Evolutionary conservation across 108 stramenopile species (phyloP), one percentile per base, ranked within the genome.

Genomic region (Seminavis robusta): DNA sequence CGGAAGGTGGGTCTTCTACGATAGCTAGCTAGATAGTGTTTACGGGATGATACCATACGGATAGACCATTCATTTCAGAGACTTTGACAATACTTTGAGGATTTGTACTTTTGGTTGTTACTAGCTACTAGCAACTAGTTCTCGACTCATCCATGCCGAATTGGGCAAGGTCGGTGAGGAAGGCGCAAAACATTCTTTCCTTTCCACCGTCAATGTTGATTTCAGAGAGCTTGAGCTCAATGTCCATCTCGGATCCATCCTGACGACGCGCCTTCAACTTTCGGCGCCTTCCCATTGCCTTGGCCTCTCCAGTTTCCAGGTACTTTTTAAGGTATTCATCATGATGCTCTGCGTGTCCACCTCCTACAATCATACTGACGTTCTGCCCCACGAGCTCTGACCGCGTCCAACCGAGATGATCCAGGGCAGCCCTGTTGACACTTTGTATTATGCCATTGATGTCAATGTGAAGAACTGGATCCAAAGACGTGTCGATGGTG

Each of bases 321-420:
- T 25, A 8, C 7, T n/a, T n/a, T 48, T 50, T 33, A 2, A 63
- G n/a, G 25, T 69, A 58, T 15, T 56, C 48, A 19, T 45, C 26
- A 17, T 64, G 57, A 41, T 73, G 50, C 17, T 25, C 43, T 11
- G 57, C 68, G 48, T 73, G 68, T n/a, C 52, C 59, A 20, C 34
- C 21, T 0, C 63, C 63, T 32, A 59, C 73, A 23, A 78, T 56
- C 24, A 49, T 37, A 3, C 44, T 39, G 24, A 78, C 59, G 48
- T 78, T 56, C 31, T 48, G 65, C 13, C 63, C 58, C 11, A 69
- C 17, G 4, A 78, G 58, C 32, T 69, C 72, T n/a, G n/a, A n/a
- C n/a, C n/a, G n/a, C n/a, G n/a, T 37, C 33, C 27, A 70, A 78
- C 20, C 77, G 72, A 56, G 74, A 78, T n/a, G 21, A 0, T 52